These are phyloP conservation scores for Auxenochlorella pyrenoidosa DNA, from an alignment of 139 green algal genomes.

Conservation along the genomic window DNA sequence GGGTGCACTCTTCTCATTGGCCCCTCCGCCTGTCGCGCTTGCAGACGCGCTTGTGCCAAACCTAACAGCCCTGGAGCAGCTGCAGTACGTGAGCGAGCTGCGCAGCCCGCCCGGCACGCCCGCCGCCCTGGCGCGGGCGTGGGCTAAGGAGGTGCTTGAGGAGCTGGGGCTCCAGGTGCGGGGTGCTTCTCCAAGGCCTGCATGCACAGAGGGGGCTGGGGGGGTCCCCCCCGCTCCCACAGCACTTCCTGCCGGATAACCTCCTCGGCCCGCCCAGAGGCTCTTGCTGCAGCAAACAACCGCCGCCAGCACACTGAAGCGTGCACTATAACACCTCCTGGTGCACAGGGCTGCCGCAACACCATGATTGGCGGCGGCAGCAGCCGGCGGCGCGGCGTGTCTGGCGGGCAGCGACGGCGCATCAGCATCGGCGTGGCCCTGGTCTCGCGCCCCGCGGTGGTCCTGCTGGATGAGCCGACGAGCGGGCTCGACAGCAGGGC, in stretches of 20 bases:
- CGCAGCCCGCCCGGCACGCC: background rate
- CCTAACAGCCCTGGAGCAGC: background rate
- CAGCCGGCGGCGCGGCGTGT: background rate
- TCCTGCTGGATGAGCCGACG: background rate
- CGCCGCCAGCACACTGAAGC: background rate
- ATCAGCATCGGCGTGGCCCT: constrained; percentile 11
- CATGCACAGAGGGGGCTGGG: too few relatives aligned
- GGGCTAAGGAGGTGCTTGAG: background rate
- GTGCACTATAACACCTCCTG: background rate
- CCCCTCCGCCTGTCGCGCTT: too few relatives aligned
- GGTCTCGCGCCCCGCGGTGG: background rate
- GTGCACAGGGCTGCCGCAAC: background rate
- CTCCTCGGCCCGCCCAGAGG: too few relatives aligned
- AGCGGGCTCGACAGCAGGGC: background rate
- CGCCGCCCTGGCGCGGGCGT: background rate
- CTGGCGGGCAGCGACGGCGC: background rate
- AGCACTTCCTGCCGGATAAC: too few relatives aligned
- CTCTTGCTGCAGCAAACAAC: too few relatives aligned
- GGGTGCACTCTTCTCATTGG: too few relatives aligned
- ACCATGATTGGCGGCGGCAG: background rate
- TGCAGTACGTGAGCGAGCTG: background rate
- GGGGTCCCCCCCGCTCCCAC: too few relatives aligned
- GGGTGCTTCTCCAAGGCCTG: too few relatives aligned
- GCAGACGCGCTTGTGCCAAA: background rate
- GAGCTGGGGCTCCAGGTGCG: background rate